Conservation (phyloP, 345 rosid species). For the Dimocarpus longan region DNA sequence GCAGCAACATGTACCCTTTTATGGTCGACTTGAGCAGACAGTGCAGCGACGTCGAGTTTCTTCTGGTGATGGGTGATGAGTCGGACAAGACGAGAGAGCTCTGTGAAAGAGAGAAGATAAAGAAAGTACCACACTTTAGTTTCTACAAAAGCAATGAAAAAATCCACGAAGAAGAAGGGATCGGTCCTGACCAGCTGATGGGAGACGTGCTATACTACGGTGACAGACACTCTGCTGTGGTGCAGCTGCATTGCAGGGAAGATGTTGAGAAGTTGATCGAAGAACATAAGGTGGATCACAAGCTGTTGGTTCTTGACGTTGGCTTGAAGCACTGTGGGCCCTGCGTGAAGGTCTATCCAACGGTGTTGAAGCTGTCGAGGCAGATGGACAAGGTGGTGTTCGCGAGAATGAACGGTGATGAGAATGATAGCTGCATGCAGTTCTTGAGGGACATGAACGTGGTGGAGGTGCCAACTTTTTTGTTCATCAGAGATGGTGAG, state of each 20-base stretch:
- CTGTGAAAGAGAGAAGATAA: conserved; percentile 74
- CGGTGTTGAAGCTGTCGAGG: conserved; percentile 73
- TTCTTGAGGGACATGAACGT: conserved; percentile 86
- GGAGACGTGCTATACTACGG: conserved; percentile 98
- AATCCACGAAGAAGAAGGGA: conserved; percentile 90
- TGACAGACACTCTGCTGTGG: conserved; percentile 79
- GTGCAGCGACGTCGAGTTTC: conserved; percentile 79
- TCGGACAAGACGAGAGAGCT: conserved; percentile 75
- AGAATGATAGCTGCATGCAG: conserved; percentile 92
- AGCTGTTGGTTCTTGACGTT: conserved; percentile 83
- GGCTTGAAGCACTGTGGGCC: conserved; percentile 94
- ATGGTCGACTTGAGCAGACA: conserved; percentile 83
- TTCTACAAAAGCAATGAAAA: conserved; percentile 88
- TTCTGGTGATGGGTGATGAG: conserved; percentile 85
- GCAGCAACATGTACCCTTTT: conserved; percentile 76
- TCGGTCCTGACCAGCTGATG: conserved; percentile 74
- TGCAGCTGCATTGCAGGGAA: conserved; percentile 67
- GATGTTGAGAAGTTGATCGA: conserved; percentile 80
- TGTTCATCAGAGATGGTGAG: conserved; percentile 79
- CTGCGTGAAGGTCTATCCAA: conserved; percentile 94
- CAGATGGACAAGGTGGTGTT: conserved; percentile 83
- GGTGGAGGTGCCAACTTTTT: conserved; percentile 80
- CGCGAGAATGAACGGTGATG: conserved; percentile 94
- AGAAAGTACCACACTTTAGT: conserved; percentile 82
- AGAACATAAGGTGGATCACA: conserved; percentile 62